Base-by-base conservation (phyloP, 805 yeast genomes). In the Cyberlindnera saturnus region DNA sequence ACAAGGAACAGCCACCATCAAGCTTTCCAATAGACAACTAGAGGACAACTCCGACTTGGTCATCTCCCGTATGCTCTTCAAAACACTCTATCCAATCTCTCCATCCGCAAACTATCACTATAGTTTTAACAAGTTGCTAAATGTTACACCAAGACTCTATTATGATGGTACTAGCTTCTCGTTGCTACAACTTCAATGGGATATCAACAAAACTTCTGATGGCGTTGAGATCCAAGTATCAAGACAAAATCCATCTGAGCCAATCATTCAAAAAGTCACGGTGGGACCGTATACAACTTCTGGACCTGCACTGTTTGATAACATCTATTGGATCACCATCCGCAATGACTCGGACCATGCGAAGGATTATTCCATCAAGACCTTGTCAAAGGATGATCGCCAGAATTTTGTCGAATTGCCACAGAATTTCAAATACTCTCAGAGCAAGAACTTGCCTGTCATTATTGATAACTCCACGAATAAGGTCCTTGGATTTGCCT, bases 261-360 rank as follows among this genome's bases (percentile, higher is more conserved):
- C 53, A 5, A 31, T 46, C 16, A 33, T 38, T 3, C 47, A 43
- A 23, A 13, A 18, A 7, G 33, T 47, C 23, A 39, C 29, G 0
- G 19, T 52, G 11, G 30, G 28, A 6, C 49, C 61, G 32, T 3
- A 45, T 43, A 44, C 53, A 0, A 51, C 64, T 57, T 41, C 61
- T n/a, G 51, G 55, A 1, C 65, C 71, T 69, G 23, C 57, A 4
- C 46, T 65, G 3, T 73, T 63, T 48, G 77, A 73, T 44, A 59
- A 65, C 41, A 52, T 73, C 38, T 69, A 57, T 41, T 68, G 73
- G 73, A 41, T 71, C 17, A 53, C 47, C 29, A 15, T 56, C 34
- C 30, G 9, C 2, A 57, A 54, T 39, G 5, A 26, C 3, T 38
- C 51, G 0, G 7, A 42, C 3, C 26, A 32, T 3, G 9, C 28